Evolutionary conservation across 202 grass and related monocot species (phyloP).

Genomic region (Eragrostis tef): DNA sequence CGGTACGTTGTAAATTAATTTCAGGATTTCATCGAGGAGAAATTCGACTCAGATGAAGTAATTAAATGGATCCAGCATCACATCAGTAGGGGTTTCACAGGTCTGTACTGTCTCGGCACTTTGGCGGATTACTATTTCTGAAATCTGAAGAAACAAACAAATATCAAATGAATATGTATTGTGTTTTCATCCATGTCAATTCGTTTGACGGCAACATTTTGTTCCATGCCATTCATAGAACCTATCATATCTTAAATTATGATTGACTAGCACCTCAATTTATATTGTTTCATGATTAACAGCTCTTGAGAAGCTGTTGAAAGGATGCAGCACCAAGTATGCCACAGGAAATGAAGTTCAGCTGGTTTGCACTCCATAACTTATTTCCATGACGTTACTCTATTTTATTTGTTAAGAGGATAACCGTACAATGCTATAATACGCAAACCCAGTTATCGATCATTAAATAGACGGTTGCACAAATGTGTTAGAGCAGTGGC

Average conservation of each 20-base stretch:
- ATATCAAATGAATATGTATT: background rate
- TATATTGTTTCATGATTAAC: slow-evolving; percentile 27
- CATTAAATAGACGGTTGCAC: no score
- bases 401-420: background rate
- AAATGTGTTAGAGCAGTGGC: no score
- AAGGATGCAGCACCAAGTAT: slow-evolving; percentile 59
- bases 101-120: slow-evolving; percentile 17
- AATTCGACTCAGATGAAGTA: slow-evolving; percentile 49
- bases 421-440: background rate
- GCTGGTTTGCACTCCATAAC: slow-evolving; percentile 54
- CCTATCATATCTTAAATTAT: no score
- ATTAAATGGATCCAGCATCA: slow-evolving; percentile 58
- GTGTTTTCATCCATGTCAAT: background rate
- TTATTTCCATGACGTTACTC: background rate
- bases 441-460: no score
- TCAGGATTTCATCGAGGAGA: slow-evolving; percentile 65
- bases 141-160: background rate
- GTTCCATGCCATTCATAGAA: no score
- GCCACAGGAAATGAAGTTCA: slow-evolving; percentile 72
- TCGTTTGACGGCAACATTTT: background rate
- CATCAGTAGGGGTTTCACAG: slow-evolving; percentile 73
- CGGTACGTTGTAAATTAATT: background rate
- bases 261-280: background rate
- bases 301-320: slow-evolving; percentile 73
- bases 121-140: background rate